phyloP scores from a whole-genome alignment of 2,329 filamentous ascomycete genomes.

The Teratosphaeria destructans region DNA sequence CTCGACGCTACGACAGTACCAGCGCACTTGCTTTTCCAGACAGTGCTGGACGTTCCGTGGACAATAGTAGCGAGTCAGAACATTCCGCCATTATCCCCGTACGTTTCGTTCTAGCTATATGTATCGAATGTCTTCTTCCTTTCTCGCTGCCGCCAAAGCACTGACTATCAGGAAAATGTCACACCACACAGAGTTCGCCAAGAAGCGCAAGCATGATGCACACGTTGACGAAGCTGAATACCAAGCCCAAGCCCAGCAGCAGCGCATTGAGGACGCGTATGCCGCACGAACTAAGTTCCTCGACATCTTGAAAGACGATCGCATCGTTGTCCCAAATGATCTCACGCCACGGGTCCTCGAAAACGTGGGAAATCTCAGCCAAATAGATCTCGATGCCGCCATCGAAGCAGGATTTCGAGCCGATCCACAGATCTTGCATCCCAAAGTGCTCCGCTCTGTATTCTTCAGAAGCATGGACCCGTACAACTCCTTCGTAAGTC shows the following conservation, averaged over 20 bases:
- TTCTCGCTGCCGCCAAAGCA: neutral
- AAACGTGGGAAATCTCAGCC: neutral
- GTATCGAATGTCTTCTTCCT: neutral
- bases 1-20: neutral
- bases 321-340: neutral
- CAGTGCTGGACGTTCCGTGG: neutral
- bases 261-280: neutral
- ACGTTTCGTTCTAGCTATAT: neutral
- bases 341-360: neutral
- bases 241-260: neutral
- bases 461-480: neutral
- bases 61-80: neutral
- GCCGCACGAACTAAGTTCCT: neutral
- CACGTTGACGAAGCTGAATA: neutral
- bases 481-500: neutral
- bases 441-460: neutral
- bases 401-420: neutral
- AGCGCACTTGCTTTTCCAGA: neutral
- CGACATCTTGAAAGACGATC: neutral
- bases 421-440: neutral
- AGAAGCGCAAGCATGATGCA: neutral
- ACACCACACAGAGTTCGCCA: neutral
- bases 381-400: neutral
- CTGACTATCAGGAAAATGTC: neutral
- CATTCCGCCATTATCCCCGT: neutral